Conservation (phyloP, 176 grass and related monocot species). For the Elaeis guineensis region DNA sequence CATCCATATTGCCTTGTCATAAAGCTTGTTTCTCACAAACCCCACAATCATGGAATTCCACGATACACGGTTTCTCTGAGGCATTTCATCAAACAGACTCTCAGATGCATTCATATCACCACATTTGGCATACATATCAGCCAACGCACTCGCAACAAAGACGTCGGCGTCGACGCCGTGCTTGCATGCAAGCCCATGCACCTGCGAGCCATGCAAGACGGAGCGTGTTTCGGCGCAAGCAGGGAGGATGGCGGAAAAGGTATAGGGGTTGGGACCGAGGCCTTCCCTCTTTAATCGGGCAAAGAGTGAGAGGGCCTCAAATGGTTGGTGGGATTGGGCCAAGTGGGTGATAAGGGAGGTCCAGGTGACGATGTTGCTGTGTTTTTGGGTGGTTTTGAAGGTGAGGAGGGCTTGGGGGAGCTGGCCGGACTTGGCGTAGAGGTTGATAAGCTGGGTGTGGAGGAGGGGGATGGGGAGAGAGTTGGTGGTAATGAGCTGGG, state of each 20-base stretch:
- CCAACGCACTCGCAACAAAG: constrained; percentile 34
- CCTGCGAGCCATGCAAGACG: constrained; percentile 13
- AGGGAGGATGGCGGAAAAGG: constrained; percentile 28
- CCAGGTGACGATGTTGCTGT: constrained; percentile 19
- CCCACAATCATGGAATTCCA: constrained; percentile 48
- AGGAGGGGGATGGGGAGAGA: constrained; percentile 20
- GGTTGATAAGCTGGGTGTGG: constrained; percentile 47
- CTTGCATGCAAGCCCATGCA: constrained; percentile 32
- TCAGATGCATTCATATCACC: constrained; percentile 23
- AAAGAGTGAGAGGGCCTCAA: constrained; percentile 40
- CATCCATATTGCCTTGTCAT: neutral
- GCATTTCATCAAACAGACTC: constrained; percentile 21
- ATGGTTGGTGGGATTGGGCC: constrained; percentile 13
- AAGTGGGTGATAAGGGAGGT: constrained; percentile 25
- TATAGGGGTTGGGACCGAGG: constrained; percentile 22
- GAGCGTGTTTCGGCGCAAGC: constrained; percentile 12
- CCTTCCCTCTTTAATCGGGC: constrained; percentile 1
- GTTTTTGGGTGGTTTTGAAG: constrained; percentile 6
- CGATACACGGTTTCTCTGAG: constrained; percentile 13
- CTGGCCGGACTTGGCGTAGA: constrained; percentile 31
- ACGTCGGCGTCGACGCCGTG: constrained; percentile 16
- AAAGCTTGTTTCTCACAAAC: constrained; percentile 27
- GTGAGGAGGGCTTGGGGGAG: constrained; percentile 14
- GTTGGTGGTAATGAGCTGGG: constrained; percentile 20
- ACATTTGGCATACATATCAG: constrained; percentile 35